Percentiles rank a stretch among this genome's conserved stretches.
Evolutionary conservation across 192 early-diverging fungal species (phyloP).

Genomic region (Backusella mclennaniae): DNA sequence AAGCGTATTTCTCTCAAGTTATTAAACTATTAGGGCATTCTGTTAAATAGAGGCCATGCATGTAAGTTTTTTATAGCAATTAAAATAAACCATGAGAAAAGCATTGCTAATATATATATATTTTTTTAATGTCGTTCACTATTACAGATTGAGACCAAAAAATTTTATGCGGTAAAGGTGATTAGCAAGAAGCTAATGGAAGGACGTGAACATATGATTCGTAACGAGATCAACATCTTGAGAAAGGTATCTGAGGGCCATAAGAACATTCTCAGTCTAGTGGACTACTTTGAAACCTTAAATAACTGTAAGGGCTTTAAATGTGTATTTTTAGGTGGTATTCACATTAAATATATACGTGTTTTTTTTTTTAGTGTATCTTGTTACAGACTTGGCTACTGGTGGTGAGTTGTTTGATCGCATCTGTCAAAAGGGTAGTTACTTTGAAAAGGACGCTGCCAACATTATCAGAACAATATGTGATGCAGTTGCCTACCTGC

Average conservation of each 20-base stretch:
- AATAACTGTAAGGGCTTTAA: constrained; percentile 50
- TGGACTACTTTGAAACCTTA: constrained; percentile 78
- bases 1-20: neutral
- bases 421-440: constrained; percentile 66
- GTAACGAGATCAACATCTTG: constrained; percentile 71
- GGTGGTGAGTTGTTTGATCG: constrained; percentile 96
- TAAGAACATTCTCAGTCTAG: constrained; percentile 65
- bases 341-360: neutral
- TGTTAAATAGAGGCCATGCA: constrained; percentile 46
- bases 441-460: constrained; percentile 81
- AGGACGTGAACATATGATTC: constrained; percentile 61
- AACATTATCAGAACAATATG: constrained; percentile 74
- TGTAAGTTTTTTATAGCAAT: constrained; percentile 51
- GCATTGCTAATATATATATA: neutral
- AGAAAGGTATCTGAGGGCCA: constrained; percentile 64
- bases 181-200: constrained; percentile 73
- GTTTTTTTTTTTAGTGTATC: constrained; percentile 51
- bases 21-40: neutral
- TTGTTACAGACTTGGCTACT: constrained; percentile 74
- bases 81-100: neutral
- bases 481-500: constrained; percentile 80
- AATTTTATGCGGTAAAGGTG: constrained; percentile 75
- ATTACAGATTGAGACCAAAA: constrained; percentile 58
- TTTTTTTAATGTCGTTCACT: neutral
- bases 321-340: neutral